Evolutionary conservation across 1,284 basidiomycete genomes (phyloP).

Genomic region (Gymnopus androsaceus): DNA sequence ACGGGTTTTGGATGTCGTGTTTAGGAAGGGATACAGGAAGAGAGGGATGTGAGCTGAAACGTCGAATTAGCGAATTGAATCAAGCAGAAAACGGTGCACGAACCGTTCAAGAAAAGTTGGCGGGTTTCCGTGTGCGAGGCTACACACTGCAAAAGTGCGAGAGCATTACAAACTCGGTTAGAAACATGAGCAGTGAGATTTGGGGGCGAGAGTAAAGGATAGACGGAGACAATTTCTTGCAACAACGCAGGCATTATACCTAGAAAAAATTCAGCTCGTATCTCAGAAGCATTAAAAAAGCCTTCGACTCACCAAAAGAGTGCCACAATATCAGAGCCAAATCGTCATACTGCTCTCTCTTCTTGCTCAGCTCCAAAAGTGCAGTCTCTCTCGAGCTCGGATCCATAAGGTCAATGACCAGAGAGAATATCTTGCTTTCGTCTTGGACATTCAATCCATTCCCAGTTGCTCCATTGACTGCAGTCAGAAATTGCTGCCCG

Average conservation of each 20-base stretch:
- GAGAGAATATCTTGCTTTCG: slow-evolving; percentile 79
- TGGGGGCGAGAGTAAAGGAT: slow-evolving; percentile 93
- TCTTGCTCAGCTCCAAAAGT: slow-evolving; percentile 95
- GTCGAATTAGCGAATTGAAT: background rate
- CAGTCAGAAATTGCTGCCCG: slow-evolving; percentile 39
- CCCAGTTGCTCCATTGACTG: slow-evolving; percentile 20
- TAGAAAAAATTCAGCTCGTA: slow-evolving; percentile 32
- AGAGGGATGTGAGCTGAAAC: slow-evolving; percentile 95
- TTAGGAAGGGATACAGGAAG: slow-evolving; percentile 98
- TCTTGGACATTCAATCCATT: slow-evolving; percentile 41
- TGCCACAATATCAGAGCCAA: slow-evolving; percentile 98
- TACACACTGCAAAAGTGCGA: slow-evolving; percentile 96
- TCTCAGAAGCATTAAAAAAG: background rate
- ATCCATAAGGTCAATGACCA: slow-evolving; percentile 84
- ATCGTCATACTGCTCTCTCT: slow-evolving; percentile 98
- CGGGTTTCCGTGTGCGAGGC: slow-evolving; percentile 94
- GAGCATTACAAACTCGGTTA: slow-evolving; percentile 99
- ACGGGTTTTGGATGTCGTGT: slow-evolving; percentile 98
- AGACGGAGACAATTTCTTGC: slow-evolving; percentile 98
- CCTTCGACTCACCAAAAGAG: slow-evolving; percentile 81
- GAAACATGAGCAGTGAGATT: slow-evolving; percentile 97
- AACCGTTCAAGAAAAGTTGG: slow-evolving; percentile 89
- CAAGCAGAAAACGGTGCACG: slow-evolving; percentile 18
- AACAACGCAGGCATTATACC: slow-evolving; percentile 98
- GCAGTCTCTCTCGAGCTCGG: slow-evolving; percentile 83